These are phyloP conservation scores for Tulasnella sp. DNA, from an alignment of 768 basidiomycete genomes.

Conservation along the genomic window DNA sequence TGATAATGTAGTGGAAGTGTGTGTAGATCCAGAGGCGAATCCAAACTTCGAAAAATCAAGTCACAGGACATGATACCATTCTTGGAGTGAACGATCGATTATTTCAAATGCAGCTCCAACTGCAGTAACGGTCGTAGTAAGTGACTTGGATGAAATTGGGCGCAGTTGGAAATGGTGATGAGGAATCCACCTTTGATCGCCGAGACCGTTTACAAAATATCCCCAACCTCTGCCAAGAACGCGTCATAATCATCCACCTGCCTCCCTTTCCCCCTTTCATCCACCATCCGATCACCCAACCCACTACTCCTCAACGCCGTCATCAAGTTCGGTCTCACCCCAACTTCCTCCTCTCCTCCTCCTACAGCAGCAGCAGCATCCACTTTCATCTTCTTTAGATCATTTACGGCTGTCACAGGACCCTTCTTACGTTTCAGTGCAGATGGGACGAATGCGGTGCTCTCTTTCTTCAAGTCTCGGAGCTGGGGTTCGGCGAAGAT, in stretches of 20 bases:
- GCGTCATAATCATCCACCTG: slow-evolving; percentile 15
- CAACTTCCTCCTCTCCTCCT: background rate
- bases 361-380: background rate
- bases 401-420: background rate
- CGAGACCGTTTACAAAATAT: slow-evolving; percentile 1
- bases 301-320: slow-evolving; percentile 4
- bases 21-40: no score
- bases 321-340: slow-evolving; percentile 12
- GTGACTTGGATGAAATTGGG: no score
- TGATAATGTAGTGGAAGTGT: no score
- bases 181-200: no score
- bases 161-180: no score
- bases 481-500: slow-evolving; percentile 79
- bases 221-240: slow-evolving; percentile 17
- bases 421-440: slow-evolving; percentile 65
- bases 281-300: slow-evolving; percentile 2
- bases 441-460: slow-evolving; percentile 81
- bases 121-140: no score
- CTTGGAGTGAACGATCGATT: no score
- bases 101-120: no score
- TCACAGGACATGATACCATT: no score
- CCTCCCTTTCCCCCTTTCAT: background rate
- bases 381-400: slow-evolving; percentile 1
- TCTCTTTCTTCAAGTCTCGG: slow-evolving; percentile 91
- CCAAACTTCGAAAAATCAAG: no score